phyloP scores from a whole-genome alignment of 225 moss, liverwort and hornwort species.

The Thuidium tamariscinum region DNA sequence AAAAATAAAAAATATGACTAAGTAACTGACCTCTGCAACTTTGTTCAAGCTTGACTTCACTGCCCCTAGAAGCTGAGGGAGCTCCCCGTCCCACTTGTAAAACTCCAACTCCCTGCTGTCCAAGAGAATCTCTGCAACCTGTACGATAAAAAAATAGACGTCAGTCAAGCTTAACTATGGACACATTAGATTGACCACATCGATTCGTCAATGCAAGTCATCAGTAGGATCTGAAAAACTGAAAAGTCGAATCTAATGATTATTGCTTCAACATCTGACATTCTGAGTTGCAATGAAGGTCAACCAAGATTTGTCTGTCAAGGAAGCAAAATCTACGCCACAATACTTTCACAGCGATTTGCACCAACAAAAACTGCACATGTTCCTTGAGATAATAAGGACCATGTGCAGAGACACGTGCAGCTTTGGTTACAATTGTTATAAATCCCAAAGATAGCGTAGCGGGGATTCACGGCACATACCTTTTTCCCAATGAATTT shows the following conservation, averaged over 20 bases:
- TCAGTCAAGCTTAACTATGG: not conserved
- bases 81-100: constrained; percentile 96
- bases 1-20: not conserved
- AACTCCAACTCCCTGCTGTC: constrained; percentile 78
- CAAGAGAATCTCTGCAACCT: constrained; percentile 72
- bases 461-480: not conserved
- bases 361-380: not conserved
- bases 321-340: not conserved
- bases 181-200: not conserved
- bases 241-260: not conserved
- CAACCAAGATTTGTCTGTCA: not conserved
- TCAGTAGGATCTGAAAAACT: not conserved
- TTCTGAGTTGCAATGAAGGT: not conserved
- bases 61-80: constrained; percentile 49
- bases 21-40: constrained; percentile 65
- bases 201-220: not conserved
- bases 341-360: not conserved
- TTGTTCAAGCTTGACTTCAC: constrained; percentile 74
- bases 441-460: not conserved
- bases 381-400: not conserved
- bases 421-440: not conserved
- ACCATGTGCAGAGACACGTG: not conserved
- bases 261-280: not conserved
- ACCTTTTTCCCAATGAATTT: constrained; percentile 94
- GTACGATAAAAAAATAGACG: not conserved